Base-by-base conservation (phyloP, 805 yeast genomes). In the Barnettozyma pratensis region DNA sequence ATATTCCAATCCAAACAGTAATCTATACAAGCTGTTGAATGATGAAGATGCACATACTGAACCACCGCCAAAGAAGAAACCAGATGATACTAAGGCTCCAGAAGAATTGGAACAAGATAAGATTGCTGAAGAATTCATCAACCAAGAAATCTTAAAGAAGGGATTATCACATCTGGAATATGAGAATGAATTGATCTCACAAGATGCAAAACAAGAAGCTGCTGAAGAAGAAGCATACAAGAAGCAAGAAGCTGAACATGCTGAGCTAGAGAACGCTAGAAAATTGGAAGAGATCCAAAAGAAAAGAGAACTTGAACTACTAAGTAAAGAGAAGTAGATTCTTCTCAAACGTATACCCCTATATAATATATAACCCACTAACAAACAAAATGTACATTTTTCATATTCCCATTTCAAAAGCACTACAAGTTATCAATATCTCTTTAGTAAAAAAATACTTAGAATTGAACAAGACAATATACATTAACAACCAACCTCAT, bases 1-100 rank as follows among this genome's bases (percentile, higher is more conserved):
- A 48, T 79, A 75, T 51, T 67, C 71, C 27, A 67, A 85, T 48
- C 63, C 67, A 30, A 57, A 62, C 28, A 70, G 75, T 55, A 72
- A 67, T 29, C 53, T 72, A 37, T 70, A 65, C 41, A 67, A 68
- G 48, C 51, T 72, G 14, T 50, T 72, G 42, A 67, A 67, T 46
- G 76, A 72, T 51, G 70, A 66, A 32, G 52, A 53, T 9, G 48
- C 50, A 5, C 46, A 49, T 25, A 31, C 41, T 7, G 48, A 47
- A 11, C 37, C 28, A 19, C 34, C 42, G 3, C 45, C 45, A 8
- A 48, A 50, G 42, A 44, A 49, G 31, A 46, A 49, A 37, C 45
- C 53, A 29, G 47, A 51, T 14, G 50, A 45, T 32, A 39, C 48
- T 8, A 37, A 41, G 14, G 39, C 40, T 3, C 37, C 45, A 8